These are phyloP conservation scores for Albifimbria verrucaria DNA, from an alignment of 2,329 filamentous ascomycete genomes.

Conservation along the genomic window DNA sequence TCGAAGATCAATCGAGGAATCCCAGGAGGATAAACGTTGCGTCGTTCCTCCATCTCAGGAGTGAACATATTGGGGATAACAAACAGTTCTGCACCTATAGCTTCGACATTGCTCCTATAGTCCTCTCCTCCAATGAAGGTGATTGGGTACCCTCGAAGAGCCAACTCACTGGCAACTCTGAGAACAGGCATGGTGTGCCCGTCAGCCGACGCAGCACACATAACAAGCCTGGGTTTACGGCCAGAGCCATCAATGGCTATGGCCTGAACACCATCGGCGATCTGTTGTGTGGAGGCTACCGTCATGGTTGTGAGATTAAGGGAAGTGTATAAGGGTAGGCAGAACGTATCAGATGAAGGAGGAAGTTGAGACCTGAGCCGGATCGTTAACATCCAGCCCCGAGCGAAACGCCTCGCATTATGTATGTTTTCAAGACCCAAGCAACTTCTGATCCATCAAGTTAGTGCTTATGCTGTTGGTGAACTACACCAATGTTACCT, in stretches of 20 bases:
- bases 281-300: background rate
- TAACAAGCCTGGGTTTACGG: constrained; percentile 26
- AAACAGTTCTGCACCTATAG: constrained; percentile 35
- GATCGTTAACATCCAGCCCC: too few species aligned
- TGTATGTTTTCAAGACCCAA: too few species aligned
- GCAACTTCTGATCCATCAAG: too few species aligned
- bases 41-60: constrained; percentile 14
- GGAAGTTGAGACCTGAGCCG: too few species aligned
- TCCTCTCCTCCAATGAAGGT: constrained; percentile 36
- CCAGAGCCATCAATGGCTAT: background rate
- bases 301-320: background rate
- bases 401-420: too few species aligned
- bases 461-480: too few species aligned
- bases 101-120: constrained; percentile 31
- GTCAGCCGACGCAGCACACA: constrained; percentile 20
- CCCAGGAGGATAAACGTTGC: constrained; percentile 14
- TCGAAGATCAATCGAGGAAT: constrained; percentile 27
- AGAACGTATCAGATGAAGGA: too few species aligned
- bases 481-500: too few species aligned
- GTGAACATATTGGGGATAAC: constrained; percentile 6
- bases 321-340: too few species aligned
- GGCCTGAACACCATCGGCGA: background rate
- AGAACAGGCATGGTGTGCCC: constrained; percentile 28
- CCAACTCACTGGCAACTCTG: constrained; percentile 32
- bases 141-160: constrained; percentile 36